These are phyloP conservation scores for Crithidia expoeki DNA, from an alignment of 208 protist genomes.

Conservation along the genomic window DNA sequence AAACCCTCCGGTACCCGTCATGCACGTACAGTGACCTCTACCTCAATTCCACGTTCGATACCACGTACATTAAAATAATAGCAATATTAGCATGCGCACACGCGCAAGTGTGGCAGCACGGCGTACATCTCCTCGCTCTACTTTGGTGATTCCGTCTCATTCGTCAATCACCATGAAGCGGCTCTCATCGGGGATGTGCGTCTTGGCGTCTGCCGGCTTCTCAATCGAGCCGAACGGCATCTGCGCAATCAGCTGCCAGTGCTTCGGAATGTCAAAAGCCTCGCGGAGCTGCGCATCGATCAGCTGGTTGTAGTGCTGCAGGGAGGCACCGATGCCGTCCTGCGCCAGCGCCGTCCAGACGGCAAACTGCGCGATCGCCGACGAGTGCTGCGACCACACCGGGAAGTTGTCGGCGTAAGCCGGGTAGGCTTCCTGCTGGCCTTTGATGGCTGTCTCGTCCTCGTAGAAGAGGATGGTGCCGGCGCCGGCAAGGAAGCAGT, in stretches of 20 bases:
- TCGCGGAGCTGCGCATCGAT: constrained; percentile 39
- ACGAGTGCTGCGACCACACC: constrained; percentile 47
- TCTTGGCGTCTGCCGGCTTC: constrained; percentile 41
- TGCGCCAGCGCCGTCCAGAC: constrained; percentile 60
- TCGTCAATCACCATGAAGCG: constrained; percentile 49
- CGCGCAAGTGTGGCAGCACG: background rate
- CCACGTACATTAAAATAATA: too few species aligned
- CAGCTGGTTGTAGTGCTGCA: constrained; percentile 67
- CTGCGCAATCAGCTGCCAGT: constrained; percentile 58
- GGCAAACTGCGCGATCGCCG: constrained; percentile 56
- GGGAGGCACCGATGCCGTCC: constrained; percentile 43
- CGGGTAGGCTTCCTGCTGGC: constrained; percentile 48
- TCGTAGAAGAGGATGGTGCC: constrained; percentile 71
- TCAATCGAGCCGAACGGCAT: constrained; percentile 64
- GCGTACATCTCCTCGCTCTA: background rate
- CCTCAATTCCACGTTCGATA: too few species aligned
- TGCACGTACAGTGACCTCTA: too few species aligned
- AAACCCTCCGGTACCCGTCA: too few species aligned
- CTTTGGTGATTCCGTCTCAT: constrained; percentile 1
- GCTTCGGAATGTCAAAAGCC: constrained; percentile 41
- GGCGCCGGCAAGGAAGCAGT: constrained; percentile 52
- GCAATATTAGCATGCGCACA: background rate
- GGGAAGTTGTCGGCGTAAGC: constrained; percentile 50
- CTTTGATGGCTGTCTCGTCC: constrained; percentile 37
- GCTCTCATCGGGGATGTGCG: constrained; percentile 40